Evolutionary conservation across 2,329 filamentous ascomycete genomes (phyloP).

Genomic region (Ambrosiella xylebori): DNA sequence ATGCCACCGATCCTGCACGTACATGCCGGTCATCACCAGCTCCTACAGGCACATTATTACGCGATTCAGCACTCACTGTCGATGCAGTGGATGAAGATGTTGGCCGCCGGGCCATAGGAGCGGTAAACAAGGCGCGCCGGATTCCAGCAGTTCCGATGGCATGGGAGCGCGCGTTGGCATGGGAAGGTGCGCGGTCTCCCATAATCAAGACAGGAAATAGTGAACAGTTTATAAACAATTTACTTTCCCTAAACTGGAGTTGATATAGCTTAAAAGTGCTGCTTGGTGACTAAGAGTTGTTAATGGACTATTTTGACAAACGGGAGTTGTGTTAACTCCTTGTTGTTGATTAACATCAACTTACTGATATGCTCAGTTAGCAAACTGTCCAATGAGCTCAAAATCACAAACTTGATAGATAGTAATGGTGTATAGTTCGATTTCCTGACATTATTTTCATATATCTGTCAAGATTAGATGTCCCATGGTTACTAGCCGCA

Average conservation of each 20-base stretch:
- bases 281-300: background rate
- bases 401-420: too few relatives aligned
- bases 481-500: background rate
- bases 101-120: constrained; percentile 5
- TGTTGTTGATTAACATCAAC: too few relatives aligned
- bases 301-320: too few relatives aligned
- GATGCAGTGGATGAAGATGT: constrained; percentile 8
- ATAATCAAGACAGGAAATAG: background rate
- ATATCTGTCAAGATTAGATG: background rate
- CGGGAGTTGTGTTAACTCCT: too few relatives aligned
- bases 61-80: background rate
- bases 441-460: background rate
- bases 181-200: background rate
- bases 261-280: background rate
- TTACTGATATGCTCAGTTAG: too few relatives aligned
- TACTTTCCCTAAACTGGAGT: background rate
- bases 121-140: constrained; percentile 8
- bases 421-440: background rate
- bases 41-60: background rate
- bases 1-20: constrained; percentile 4
- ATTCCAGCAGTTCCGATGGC: constrained; percentile 8
- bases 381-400: too few relatives aligned
- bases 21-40: background rate
- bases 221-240: too few relatives aligned
- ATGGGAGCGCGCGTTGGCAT: constrained; percentile 2